Evolutionary conservation across 805 yeast species (phyloP), one percentile per base, ranked within the genome.

Genomic region (Candida ascalaphidarum): DNA sequence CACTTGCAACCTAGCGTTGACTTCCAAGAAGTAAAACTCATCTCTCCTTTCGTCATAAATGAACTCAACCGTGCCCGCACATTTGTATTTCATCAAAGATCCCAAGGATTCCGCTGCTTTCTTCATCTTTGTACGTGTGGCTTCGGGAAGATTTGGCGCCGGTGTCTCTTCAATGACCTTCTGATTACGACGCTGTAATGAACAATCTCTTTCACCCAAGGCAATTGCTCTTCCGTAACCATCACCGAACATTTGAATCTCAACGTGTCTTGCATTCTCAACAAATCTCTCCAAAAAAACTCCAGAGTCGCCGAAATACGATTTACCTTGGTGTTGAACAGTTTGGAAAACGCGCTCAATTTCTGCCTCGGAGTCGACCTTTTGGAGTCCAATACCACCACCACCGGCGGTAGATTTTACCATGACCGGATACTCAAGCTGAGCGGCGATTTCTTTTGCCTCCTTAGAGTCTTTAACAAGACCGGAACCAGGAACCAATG

Each of bases 381-480:
- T 82, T 55, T 89, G 96, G 43, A 89, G 64, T 39, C 98, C 98
- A 48, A 89, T 89, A 59, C 98, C 98, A 57, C 98, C 98, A 48
- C 98, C 98, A 52, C 98, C 98, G 15, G 97, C 97, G 36, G 98
- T 92, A 15, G 95, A 81, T 58, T 89, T 89, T 28, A 92, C 83
- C 97, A 89, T 89, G 19, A 89, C 74, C 17, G 97, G 97, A 45
- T 84, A 92, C 32, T 71, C 81, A 28, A 89, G 63, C 43, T 71
- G 60, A 11, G 72, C 76, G 11, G 96, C 97, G 37, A 79, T 71
- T 35, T 60, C 67, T 32, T 66, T 63, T 3, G 97, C 97, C 44
- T 82, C 95, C 8, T 68, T 68, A 9, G 88, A 68, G 36, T 73
- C 61, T 2, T 71, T 61, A 21, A 89, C 77, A 40, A 92, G 66